Evolutionary conservation across 169 alveolate species (phyloP).

Genomic region (Fabrea salina): DNA sequence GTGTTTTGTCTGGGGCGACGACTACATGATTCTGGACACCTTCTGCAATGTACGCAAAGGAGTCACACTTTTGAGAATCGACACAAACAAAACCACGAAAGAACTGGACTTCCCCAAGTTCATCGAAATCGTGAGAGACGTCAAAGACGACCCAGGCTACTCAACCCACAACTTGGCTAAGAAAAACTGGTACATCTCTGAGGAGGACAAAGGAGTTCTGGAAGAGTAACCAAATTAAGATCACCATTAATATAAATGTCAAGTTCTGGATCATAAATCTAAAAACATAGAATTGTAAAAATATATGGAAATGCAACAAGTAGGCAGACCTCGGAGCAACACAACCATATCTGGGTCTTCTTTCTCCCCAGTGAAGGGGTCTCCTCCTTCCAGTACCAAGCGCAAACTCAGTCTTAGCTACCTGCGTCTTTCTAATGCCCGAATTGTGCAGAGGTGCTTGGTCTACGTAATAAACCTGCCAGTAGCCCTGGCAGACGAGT

Average conservation of each 20-base stretch:
- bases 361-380: too few species aligned
- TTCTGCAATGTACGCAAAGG: not conserved
- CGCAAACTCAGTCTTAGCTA: too few species aligned
- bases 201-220: not conserved
- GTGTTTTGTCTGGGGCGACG: constrained; percentile 14
- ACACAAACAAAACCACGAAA: not conserved
- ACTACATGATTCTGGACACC: constrained; percentile 26
- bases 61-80: constrained; percentile 9
- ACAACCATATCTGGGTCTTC: too few species aligned
- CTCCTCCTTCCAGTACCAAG: too few species aligned
- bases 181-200: not conserved
- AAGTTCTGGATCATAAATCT: too few species aligned
- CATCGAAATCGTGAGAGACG: not conserved
- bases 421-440: too few species aligned
- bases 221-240: not conserved
- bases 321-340: too few species aligned
- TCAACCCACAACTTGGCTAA: not conserved
- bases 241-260: too few species aligned
- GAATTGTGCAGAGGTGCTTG: constrained; percentile 40
- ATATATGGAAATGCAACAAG: too few species aligned
- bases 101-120: constrained; percentile 5
- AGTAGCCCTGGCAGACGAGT: constrained; percentile 37
- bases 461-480: constrained; percentile 47
- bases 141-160: not conserved
- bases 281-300: too few species aligned